Base-by-base conservation (phyloP, 2,329 filamentous ascomycete species). In the Atkinsonella hypoxylon region DNA sequence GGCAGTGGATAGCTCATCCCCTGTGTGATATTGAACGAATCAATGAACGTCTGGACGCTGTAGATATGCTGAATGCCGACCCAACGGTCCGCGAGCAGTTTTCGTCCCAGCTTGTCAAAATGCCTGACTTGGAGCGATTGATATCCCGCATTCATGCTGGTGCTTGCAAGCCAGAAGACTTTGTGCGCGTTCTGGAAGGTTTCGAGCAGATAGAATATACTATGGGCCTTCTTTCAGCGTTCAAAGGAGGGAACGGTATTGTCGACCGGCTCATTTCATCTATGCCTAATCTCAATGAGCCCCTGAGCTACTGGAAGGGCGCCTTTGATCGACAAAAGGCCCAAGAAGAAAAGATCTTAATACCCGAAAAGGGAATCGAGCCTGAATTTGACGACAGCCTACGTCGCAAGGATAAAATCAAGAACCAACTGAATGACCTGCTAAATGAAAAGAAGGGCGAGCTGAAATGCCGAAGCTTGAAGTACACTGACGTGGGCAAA, bases 151-250 rank as follows among this genome's bases (percentile, higher is more conserved):
- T 98, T 11, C 93, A 98, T 61, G 93, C 93, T 1, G 87, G 88
- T 0, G 82, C 82, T n/a, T 96, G 90, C 70, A 88, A 83, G 61
- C 80, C 89, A 0, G 87, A 93, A 51, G 93, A 98, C 63, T 98
- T 98, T 64, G 82, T 97, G 44, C 86, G 83, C 45, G 91, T 97
- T 0, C 74, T 98, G 0, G 90, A 97, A 65, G 93, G 93, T 0
- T 98, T 96, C 59, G 93, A 97, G 70, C 91, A 96, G 67, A 97
- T 98, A 44, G 89, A 96, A 55, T 93, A 95, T 64, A 95, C 90
- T 1, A 88, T 95, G 77, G 79, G 81, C 48, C 75, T 97, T 20
- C 76, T 97, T 1, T 75, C 78, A 45, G 77, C 83, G 9, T 86
- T 87, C 59, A 81, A 83, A 49, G 79, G 83, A n/a, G 87, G 85